Evolutionary conservation across 1,284 basidiomycete genomes (phyloP).

Genomic region (Cutaneotrichosporon arboriforme): DNA sequence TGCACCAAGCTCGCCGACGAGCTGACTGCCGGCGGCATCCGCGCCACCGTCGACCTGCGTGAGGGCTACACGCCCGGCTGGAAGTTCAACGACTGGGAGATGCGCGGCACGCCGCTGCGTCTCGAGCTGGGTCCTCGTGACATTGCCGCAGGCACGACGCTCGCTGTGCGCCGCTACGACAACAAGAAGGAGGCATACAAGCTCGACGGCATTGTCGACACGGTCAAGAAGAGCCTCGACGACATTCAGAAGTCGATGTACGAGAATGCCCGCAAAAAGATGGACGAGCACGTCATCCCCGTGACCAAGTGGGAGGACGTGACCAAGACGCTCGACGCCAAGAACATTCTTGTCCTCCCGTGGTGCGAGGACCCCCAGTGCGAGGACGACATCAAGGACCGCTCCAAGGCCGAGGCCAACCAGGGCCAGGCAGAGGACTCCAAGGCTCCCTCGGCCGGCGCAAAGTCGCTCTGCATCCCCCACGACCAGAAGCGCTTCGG

Average conservation of each 20-base stretch:
- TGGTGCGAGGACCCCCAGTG: conserved; percentile 95
- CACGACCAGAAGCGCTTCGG: conserved; percentile 83
- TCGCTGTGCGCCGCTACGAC: conserved; percentile 84
- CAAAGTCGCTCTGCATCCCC: conserved; percentile 95
- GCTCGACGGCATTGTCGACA: conserved; percentile 58
- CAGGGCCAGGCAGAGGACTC: conserved; percentile 72
- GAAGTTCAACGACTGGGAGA: conserved; percentile 99
- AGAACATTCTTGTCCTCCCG: conserved; percentile 82
- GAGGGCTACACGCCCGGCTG: conserved; percentile 97
- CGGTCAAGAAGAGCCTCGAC: conserved; percentile 66
- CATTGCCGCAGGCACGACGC: conserved; percentile 72
- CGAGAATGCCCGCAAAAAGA: conserved; percentile 66
- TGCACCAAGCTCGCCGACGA: conserved; percentile 69
- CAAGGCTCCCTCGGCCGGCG: conserved; percentile 93
- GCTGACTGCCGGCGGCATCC: conserved; percentile 67
- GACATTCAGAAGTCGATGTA: conserved; percentile 91
- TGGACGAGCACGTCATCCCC: conserved; percentile 66
- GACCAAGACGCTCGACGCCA: conserved; percentile 82
- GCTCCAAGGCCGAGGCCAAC: conserved; percentile 57
- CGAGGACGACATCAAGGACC: conserved; percentile 98
- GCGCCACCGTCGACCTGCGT: conserved; percentile 83
- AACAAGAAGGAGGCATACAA: conserved; percentile 71
- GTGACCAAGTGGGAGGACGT: conserved; percentile 86
- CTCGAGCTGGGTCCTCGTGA: conserved; percentile 96
- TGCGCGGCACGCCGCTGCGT: conserved; percentile 94